Percentiles rank a stretch among this genome's conserved stretches.
Conservation (phyloP, 2,329 filamentous ascomycete species). For the Ascomycota sp. region DNA sequence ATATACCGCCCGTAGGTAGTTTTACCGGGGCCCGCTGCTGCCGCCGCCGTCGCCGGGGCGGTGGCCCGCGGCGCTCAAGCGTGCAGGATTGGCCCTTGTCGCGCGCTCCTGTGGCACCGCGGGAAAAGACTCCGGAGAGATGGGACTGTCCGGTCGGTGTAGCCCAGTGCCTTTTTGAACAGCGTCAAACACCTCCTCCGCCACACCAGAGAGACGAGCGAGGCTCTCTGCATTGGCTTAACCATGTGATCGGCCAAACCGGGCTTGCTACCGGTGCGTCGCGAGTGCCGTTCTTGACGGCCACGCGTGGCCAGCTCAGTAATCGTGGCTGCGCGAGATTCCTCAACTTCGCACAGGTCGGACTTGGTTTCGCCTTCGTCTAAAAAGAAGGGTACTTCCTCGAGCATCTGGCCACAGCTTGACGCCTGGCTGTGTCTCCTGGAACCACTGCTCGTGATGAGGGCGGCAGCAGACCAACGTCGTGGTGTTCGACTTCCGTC, state of each 20-base stretch:
- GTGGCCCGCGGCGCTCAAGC: constrained; percentile 14
- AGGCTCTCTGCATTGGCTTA: constrained; percentile 1
- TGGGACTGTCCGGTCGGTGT: constrained; percentile 20
- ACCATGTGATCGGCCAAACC: constrained; percentile 5
- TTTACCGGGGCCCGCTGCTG: no score
- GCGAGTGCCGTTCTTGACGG: neutral
- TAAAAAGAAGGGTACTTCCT: constrained; percentile 8
- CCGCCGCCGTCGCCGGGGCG: constrained; percentile 5
- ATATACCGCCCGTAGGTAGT: no score
- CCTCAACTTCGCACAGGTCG: constrained; percentile 19
- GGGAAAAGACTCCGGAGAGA: constrained; percentile 14
- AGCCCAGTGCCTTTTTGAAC: constrained; percentile 8
- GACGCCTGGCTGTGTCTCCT: constrained; percentile 6
- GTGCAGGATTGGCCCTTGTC: constrained; percentile 16
- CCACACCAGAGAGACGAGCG: constrained; percentile 1
- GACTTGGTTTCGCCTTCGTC: constrained; percentile 15
- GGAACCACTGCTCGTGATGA: neutral
- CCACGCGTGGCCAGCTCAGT: neutral
- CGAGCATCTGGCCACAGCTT: neutral
- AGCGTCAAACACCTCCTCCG: constrained; percentile 1
- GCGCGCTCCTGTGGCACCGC: constrained; percentile 5
- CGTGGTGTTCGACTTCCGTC: neutral
- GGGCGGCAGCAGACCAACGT: constrained; percentile 1
- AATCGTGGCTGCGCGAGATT: constrained; percentile 8
- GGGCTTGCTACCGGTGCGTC: neutral